Base-by-base conservation (phyloP, 257 asterid species). In the Agastache rugosa region DNA sequence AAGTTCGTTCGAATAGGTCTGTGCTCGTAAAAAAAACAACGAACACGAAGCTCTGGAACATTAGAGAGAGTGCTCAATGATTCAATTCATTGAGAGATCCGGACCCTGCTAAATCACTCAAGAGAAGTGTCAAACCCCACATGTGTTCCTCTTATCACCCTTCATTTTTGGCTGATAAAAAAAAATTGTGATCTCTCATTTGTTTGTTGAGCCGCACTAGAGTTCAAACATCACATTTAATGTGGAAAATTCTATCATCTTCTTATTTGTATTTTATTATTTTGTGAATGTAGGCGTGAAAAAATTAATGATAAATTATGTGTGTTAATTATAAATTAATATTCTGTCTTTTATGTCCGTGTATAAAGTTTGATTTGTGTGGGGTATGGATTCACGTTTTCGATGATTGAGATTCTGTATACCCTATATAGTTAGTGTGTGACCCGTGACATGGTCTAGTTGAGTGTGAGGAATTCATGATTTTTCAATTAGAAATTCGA, bases 61-160 rank as follows among this genome's bases (percentile, higher is more conserved):
- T 67, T 75, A 44, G 54, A 66, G 80, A 68, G 54, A 45, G 14
- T 41, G 62, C 58, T 31, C 55, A 35, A 54, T 45, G 39, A 14
- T 42, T 51, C 50, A 37, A 45, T 31, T 47, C 29, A 71, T 50
- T 23, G 71, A 42, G 75, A 51, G 53, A 11, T 68, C 74, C 6
- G 22, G 76, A 27, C 77, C 68, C 69, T 67, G 67, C 79, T 67
- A 14, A 68, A 62, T 71, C 75, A 53, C 75, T 72, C 67, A 9
- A 50, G 29, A 25, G 8, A 25, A 61, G 37, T 31, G 37, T 31
- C 37, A 31, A 7, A 31, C 37, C 56, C 74, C 84, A 66, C 78
- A 79, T 41, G 81, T 80, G 77, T 41, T 41, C 69, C 22, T 71
- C 68, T n/a, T 29, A 25, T 42, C 47, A 44, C 68, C 67, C 59